Evolutionary conservation across 495 filamentous ascomycete species (phyloP), one percentile per base, ranked within the genome.

Genomic region (Massariosphaeria phaeospora): DNA sequence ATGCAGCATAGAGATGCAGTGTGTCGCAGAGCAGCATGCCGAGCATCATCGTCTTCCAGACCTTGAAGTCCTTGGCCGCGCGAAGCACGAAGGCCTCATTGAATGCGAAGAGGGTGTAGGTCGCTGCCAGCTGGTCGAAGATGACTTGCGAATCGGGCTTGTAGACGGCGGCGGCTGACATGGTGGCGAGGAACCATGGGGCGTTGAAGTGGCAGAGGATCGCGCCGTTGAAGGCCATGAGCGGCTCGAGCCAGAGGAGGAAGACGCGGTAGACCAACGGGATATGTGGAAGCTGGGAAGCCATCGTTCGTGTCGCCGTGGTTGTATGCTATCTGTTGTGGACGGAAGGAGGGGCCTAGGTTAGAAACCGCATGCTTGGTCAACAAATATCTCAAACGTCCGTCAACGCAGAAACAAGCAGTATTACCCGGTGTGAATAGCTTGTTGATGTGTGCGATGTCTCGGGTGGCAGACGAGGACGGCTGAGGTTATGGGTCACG

Each of bases 191-290:
- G 36, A 63, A 68, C 24, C 21, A 18, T 25, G 51, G 13, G 11
- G 66, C 66, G 17, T 42, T 21, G 33, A 58, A 55, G 48, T 63
- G 43, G 62, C 45, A 56, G 41, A 64, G 51, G 47, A 62, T 33
- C 24, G 55, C 55, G 48, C 66, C 66, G 43, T 47, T 47, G 27
- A 70, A 61, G 17, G 67, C 62, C 20, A 51, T 55, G 57, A 67
- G 13, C 24, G 66, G 64, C 47, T 70, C 67, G 41, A 68, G 34
- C 52, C 61, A 70, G 55, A 67, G 58, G 61, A 70, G 61, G 34
- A 70, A 56, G 46, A 70, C 17, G 49, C 59, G 59, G 60, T 70
- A 70, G 31, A 52, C 33, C 42, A 66, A 56, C 30, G 57, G 59
- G 52, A 67, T 65, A 34, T 53, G 13, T 46, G 56, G 59, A 3